Percentiles rank a stretch among this genome's conserved stretches.
phyloP scores from a whole-genome alignment of 768 basidiomycete species.

The Wakefieldia striispora region DNA sequence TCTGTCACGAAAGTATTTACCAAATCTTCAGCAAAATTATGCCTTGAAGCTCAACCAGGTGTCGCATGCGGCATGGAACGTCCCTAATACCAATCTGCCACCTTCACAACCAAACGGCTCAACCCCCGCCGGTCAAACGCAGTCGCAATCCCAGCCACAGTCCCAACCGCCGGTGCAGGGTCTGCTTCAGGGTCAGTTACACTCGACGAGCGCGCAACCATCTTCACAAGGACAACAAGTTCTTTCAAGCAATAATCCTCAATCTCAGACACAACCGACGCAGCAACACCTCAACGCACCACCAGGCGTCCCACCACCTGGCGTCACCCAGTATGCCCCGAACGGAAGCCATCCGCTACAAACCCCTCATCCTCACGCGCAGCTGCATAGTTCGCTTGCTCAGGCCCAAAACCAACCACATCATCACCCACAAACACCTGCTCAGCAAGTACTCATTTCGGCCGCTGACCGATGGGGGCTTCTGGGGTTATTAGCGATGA shows the following conservation, averaged over 20 bases:
- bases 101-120: conserved; percentile 30
- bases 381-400: conserved; percentile 26
- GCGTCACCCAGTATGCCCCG: conserved; percentile 36
- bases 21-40: conserved; percentile 50
- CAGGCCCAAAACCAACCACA: conserved; percentile 34
- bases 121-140: conserved; percentile 19
- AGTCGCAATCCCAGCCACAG: conserved; percentile 24
- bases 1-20: conserved; percentile 5
- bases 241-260: conserved; percentile 34
- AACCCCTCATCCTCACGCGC: conserved; percentile 35
- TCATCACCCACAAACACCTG: conserved; percentile 80
- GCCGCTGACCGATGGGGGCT: conserved; percentile 97
- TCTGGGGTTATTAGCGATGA: conserved; percentile 78
- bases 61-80: conserved; percentile 64
- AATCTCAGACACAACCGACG: conserved; percentile 32
- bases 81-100: conserved; percentile 48
- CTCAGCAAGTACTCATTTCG: conserved; percentile 88
- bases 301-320: too few relatives aligned
- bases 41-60: conserved; percentile 63
- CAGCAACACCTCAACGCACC: conserved; percentile 53
- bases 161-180: conserved; percentile 23
- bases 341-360: conserved; percentile 38
- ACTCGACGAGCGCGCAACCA: conserved; percentile 21
- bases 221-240: conserved; percentile 30
- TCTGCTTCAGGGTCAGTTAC: conserved; percentile 21